phyloP scores from a whole-genome alignment of 345 rosid genomes.

The Turnera subulata region DNA sequence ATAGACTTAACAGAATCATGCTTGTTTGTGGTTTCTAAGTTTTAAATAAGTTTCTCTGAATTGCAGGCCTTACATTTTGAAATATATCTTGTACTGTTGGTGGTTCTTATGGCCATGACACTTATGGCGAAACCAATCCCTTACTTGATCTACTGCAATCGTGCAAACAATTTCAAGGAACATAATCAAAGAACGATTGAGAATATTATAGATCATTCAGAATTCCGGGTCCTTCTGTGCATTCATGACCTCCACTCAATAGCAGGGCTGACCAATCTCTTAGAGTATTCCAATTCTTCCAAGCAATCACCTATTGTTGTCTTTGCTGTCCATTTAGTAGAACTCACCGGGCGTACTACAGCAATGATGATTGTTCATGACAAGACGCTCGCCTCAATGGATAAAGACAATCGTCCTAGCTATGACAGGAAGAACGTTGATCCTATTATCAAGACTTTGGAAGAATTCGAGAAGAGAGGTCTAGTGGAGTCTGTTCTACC shows the following conservation, averaged over 20 bases:
- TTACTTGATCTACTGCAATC: neutral
- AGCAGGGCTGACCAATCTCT: neutral
- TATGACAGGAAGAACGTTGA: neutral
- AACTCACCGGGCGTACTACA: neutral
- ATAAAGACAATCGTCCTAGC: neutral
- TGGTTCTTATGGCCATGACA: neutral
- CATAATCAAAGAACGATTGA: neutral
- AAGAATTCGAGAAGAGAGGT: neutral
- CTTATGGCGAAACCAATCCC: neutral
- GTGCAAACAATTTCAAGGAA: neutral
- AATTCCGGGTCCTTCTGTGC: neutral
- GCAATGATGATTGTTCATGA: neutral
- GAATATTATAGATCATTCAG: neutral
- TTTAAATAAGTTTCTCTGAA: too few species aligned
- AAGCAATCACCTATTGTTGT: neutral
- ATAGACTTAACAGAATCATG: too few species aligned
- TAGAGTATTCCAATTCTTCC: neutral
- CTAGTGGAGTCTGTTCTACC: neutral
- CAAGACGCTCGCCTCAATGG: neutral
- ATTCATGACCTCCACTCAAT: neutral
- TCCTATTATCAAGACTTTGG: neutral
- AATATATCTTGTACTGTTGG: neutral
- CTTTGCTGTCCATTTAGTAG: neutral
- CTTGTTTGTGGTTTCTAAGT: too few species aligned
- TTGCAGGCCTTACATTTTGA: neutral